A percentile compares a stretch with the other conserved stretches of the same genome.
phyloP scores from a whole-genome alignment of 2,329 filamentous ascomycete species.

The Ceratocystis lukuohia region DNA sequence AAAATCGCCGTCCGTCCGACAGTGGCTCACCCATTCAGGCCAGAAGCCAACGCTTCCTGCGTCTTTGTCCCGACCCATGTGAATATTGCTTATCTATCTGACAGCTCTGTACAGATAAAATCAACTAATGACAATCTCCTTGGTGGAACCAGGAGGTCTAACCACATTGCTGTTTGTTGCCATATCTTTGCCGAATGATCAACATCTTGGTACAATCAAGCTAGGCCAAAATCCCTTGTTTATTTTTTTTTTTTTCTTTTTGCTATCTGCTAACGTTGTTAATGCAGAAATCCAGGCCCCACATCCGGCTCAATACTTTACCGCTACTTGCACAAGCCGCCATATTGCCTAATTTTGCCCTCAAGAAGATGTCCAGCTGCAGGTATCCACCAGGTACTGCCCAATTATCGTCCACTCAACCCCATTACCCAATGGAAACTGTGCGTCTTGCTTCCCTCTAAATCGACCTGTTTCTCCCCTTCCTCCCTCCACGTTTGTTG shows the following conservation, averaged over 20 bases:
- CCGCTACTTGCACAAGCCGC: conserved; percentile 5
- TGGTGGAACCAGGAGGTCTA: conserved; percentile 12
- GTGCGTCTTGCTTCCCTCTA: not conserved
- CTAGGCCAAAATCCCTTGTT: not conserved
- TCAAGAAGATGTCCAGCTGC: not conserved
- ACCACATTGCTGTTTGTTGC: conserved; percentile 11
- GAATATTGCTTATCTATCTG: conserved; percentile 15
- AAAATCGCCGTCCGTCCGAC: not conserved
- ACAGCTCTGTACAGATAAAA: conserved; percentile 15
- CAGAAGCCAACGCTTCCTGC: not conserved
- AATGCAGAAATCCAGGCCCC: conserved; percentile 1
- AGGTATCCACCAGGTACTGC: conserved; percentile 11
- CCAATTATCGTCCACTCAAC: conserved; percentile 1
- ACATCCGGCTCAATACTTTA: not conserved
- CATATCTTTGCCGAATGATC: conserved; percentile 9
- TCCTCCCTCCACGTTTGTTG: too few relatives aligned
- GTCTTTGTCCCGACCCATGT: not conserved
- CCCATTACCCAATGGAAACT: conserved; percentile 17
- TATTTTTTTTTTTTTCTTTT: not conserved
- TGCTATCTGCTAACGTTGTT: too few relatives aligned
- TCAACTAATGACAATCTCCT: conserved; percentile 17
- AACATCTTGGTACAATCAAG: not conserved
- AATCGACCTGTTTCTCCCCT: not conserved
- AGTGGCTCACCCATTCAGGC: not conserved
- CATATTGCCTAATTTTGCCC: not conserved